Conservation (phyloP, 495 filamentous ascomycete genomes). For the Xylaria intraflava region DNA sequence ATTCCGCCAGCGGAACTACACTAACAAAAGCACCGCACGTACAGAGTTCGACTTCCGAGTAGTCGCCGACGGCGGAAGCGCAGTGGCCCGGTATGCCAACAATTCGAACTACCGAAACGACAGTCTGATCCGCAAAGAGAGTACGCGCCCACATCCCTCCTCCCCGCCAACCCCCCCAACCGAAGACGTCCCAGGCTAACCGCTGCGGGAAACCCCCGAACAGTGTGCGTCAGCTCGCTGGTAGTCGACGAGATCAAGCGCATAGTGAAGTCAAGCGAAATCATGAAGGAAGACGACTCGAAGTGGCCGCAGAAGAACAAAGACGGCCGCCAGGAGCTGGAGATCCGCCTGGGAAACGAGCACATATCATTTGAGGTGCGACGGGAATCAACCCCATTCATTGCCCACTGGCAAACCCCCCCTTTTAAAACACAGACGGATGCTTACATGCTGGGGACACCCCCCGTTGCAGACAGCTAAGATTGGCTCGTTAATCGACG, state of each 20-base stretch:
- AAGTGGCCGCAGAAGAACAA: constrained; percentile 99
- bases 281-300: constrained; percentile 98
- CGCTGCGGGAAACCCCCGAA: neutral
- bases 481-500: constrained; percentile 94
- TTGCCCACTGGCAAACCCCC: neutral
- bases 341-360: constrained; percentile 89
- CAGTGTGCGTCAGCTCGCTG: constrained; percentile 95
- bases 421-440: neutral
- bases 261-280: constrained; percentile 96
- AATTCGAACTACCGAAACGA: constrained; percentile 99
- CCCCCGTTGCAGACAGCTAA: constrained; percentile 74
- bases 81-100: constrained; percentile 94
- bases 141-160: constrained; percentile 46
- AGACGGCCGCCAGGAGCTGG: constrained; percentile 93
- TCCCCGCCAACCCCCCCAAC: neutral
- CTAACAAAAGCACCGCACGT: neutral
- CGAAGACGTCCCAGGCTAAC: constrained; percentile 6
- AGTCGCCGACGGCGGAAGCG: constrained; percentile 88
- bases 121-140: constrained; percentile 98
- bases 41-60: constrained; percentile 95
- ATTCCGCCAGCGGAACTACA: neutral
- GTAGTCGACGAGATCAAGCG: constrained; percentile 91
- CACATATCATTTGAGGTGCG: constrained; percentile 95
- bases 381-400: neutral
- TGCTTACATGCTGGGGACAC: constrained; percentile 21